These are phyloP conservation scores for Straminergon stramineum DNA, from an alignment of 225 moss, liverwort and hornwort species.

Conservation along the genomic window DNA sequence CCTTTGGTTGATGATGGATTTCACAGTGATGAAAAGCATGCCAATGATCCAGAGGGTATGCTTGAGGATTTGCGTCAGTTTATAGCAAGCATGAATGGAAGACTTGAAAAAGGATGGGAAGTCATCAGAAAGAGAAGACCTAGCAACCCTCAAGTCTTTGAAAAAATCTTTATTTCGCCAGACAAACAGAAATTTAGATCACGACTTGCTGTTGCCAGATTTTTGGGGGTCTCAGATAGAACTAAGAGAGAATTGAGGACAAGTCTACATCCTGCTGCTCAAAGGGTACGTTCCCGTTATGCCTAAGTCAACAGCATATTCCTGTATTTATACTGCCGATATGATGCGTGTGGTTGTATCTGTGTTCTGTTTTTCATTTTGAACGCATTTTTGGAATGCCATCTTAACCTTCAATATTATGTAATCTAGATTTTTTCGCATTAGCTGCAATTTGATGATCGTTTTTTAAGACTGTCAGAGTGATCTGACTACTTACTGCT, in stretches of 20 bases:
- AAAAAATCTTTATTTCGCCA: conserved; percentile 86
- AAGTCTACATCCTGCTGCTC: conserved; percentile 8
- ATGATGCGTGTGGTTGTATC: not conserved
- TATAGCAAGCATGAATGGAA: conserved; percentile 47
- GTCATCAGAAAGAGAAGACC: conserved; percentile 52
- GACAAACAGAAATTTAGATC: conserved; percentile 81
- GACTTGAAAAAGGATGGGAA: conserved; percentile 69
- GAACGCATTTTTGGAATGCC: not conserved
- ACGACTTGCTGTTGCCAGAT: conserved; percentile 74
- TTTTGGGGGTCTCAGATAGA: conserved; percentile 43
- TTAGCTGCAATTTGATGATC: not conserved
- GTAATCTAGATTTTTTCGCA: not conserved
- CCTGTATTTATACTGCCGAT: not conserved
- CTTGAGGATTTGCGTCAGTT: conserved; percentile 69
- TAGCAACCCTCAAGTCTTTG: conserved; percentile 40
- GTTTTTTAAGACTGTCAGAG: not conserved
- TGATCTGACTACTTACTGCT: not conserved
- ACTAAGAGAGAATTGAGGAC: conserved; percentile 12
- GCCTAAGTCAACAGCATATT: not conserved
- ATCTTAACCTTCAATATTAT: not conserved
- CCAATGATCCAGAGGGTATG: conserved; percentile 37
- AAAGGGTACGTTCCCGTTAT: conserved; percentile 19
- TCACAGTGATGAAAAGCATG: conserved; percentile 40
- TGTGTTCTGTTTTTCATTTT: not conserved
- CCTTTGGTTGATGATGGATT: conserved; percentile 9